A percentile compares a stretch with the other conserved stretches of the same genome.
These are phyloP conservation scores for Colletotrichum falcatum DNA, from an alignment of 2,329 filamentous ascomycete genomes.

Conservation along the genomic window DNA sequence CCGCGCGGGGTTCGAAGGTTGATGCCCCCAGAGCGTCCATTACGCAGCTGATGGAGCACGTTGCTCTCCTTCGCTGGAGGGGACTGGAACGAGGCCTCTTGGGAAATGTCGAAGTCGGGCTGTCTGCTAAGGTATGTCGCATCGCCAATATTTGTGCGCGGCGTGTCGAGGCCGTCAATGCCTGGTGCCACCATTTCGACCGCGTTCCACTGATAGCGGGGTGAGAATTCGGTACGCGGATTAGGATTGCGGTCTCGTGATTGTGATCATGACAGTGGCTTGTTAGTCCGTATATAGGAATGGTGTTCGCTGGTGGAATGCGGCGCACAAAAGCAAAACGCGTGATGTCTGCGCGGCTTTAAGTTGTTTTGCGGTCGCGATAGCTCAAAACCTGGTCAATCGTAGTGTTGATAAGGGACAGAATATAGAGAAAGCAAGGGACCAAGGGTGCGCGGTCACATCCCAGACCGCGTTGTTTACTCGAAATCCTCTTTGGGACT, in stretches of 20 bases:
- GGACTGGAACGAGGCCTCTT: constrained; percentile 88
- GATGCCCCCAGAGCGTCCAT: constrained; percentile 68
- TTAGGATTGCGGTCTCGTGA: constrained; percentile 29
- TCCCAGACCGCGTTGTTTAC: constrained; percentile 55
- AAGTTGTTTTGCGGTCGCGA: constrained; percentile 18
- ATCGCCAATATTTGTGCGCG: constrained; percentile 86
- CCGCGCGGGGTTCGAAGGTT: constrained; percentile 80
- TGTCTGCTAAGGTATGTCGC: constrained; percentile 80
- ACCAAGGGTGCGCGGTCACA: constrained; percentile 35
- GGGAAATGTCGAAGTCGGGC: constrained; percentile 84
- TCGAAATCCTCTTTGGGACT: constrained; percentile 51
- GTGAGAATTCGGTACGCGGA: constrained; percentile 10
- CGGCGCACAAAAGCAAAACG: constrained; percentile 21
- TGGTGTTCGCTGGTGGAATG: constrained; percentile 13
- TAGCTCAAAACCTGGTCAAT: constrained; percentile 25
- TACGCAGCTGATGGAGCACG: constrained; percentile 79
- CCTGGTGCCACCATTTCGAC: constrained; percentile 73
- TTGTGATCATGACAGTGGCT: constrained; percentile 28
- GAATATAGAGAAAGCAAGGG: constrained; percentile 30
- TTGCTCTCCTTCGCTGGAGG: constrained; percentile 78
- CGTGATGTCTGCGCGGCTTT: constrained; percentile 11
- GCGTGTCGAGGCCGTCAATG: constrained; percentile 80
- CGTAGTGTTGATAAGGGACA: constrained; percentile 35
- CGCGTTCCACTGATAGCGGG: constrained; percentile 34
- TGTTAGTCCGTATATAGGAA: constrained; percentile 1